Conservation (phyloP, 352 stramenopile genomes). For the Pythium brassicae region DNA sequence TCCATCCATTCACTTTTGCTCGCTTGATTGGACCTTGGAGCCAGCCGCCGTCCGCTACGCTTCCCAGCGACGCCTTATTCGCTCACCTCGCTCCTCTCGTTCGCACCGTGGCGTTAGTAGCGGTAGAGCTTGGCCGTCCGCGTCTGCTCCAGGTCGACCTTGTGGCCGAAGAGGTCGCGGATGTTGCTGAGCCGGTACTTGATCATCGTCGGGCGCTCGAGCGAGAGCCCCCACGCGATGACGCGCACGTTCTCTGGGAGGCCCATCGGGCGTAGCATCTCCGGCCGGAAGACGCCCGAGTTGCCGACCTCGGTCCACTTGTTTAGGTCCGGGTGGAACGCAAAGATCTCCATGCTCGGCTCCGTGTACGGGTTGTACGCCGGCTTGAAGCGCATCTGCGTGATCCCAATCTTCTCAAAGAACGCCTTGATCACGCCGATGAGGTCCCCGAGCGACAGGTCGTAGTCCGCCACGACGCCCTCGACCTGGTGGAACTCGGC, state of each 20-base stretch:
- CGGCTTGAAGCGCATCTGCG: constrained; percentile 99
- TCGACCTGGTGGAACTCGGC: constrained; percentile 99
- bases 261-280: constrained; percentile 99
- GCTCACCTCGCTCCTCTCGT: too few species aligned
- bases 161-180: constrained; percentile 99
- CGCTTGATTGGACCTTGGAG: too few species aligned
- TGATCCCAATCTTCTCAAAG: constrained; percentile 98
- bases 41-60: too few species aligned
- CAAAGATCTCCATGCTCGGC: constrained; percentile 99
- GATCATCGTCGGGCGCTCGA: constrained; percentile 99
- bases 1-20: too few species aligned
- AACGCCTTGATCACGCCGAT: constrained; percentile 99
- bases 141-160: constrained; percentile 96
- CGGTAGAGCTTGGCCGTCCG: constrained; percentile 89
- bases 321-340: constrained; percentile 99
- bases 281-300: constrained; percentile 98
- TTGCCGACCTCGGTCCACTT: constrained; percentile 99
- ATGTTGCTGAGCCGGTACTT: constrained; percentile 99
- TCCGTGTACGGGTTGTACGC: constrained; percentile 99
- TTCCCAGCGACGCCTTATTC: too few species aligned
- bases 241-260: constrained; percentile 98
- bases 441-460: constrained; percentile 97
- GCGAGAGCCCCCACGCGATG: constrained; percentile 98
- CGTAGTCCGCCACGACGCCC: constrained; percentile 97
- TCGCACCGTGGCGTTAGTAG: constrained; percentile 33